Evolutionary conservation across 2,329 filamentous ascomycete genomes (phyloP), one percentile per base, ranked within the genome.

Genomic region (Coleophoma crateriformis): DNA sequence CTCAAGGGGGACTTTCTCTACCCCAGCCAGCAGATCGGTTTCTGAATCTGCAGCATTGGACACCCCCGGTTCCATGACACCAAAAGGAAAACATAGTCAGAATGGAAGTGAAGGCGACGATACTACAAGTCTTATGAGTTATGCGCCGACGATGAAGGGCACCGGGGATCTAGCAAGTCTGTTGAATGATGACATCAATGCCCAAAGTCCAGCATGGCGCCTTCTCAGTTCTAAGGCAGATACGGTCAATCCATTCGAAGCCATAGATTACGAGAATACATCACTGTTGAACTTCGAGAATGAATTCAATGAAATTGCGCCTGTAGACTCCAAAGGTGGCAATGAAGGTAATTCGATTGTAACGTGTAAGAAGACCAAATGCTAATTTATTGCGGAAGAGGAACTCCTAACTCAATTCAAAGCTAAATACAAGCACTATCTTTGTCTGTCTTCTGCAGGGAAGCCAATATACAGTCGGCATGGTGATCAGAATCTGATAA

Each of bases 381-480:
- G 27, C 27, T 27, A 27, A 27, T 7, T 27, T 4, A 27, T 27
- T 10, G 27, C 27, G 40, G 63, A 68, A 48, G 66, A 68, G 43
- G 64, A 68, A 33, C 65, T 70, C 22, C 74, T 96, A 38, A 71
- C 74, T 14, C 76, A 84, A 55, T 99, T 91, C 91, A 94, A 90
- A 65, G 82, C 87, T 35, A 97, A 97, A 71, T 77, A 91, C 54
- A 99, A 99, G 69, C 94, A 99, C 69, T 99, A 96, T 67, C 82
- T 99, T 69, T 95, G 99, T 61, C 74, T 99, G 1, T 97, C 94
- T 2, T 92, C 90, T 13, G 92, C 95, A 10, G 94, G 94, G 17
- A 99, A 99, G 67, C 95, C 94, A 11, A 95, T 99, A 45, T 99
- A 92, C 76, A 97, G 90, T 62, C 82, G 95, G 45, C 92, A 99